Evolutionary conservation across 169 alveolate species (phyloP).

Genomic region (Plasmodium relictum): DNA sequence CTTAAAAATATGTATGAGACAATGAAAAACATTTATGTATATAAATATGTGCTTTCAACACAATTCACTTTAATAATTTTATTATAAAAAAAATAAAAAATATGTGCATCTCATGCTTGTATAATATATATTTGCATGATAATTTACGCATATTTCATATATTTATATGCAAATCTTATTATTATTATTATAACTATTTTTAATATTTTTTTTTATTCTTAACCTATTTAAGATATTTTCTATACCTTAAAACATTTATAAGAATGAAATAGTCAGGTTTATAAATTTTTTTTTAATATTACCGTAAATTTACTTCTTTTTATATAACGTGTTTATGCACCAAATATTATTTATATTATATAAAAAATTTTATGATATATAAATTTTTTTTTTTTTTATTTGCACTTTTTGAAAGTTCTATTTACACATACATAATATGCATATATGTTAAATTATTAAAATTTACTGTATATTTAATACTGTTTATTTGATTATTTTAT

Average conservation of each 20-base stretch:
- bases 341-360: constrained; percentile 7
- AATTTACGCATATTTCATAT: neutral
- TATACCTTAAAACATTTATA: constrained; percentile 40
- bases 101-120: neutral
- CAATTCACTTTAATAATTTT: neutral
- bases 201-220: neutral
- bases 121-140: neutral
- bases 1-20: neutral
- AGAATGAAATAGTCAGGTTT: neutral
- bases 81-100: neutral
- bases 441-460: neutral
- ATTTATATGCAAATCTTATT: neutral
- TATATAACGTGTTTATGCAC: constrained; percentile 53
- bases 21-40: neutral
- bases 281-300: constrained; percentile 8
- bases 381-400: constrained; percentile 22
- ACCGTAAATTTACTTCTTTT: constrained; percentile 21
- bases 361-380: constrained; percentile 11
- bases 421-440: constrained; percentile 5
- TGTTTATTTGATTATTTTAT: constrained; percentile 1
- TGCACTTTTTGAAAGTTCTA: constrained; percentile 23
- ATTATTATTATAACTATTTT: neutral
- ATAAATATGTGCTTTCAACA: neutral
- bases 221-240: constrained; percentile 6
- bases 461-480: neutral